phyloP scores from a whole-genome alignment of 306 rosid genomes.

The Carpinus fangiana region DNA sequence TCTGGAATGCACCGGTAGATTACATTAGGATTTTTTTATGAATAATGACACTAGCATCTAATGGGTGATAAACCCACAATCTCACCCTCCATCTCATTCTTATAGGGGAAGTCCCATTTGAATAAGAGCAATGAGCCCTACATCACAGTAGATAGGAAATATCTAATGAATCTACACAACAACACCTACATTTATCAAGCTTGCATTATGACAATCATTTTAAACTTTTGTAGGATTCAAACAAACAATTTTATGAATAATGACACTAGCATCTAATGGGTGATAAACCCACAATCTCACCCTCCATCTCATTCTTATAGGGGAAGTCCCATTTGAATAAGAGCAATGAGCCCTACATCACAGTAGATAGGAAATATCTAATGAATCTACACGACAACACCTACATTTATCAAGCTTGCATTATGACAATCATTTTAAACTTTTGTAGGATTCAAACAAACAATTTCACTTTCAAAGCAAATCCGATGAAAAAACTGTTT shows the following conservation, averaged over 20 bases:
- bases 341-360: background rate
- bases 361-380: background rate
- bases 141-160: background rate
- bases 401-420: background rate
- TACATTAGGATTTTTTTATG: background rate
- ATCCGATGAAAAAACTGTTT: background rate
- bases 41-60: background rate
- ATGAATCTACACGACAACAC: background rate
- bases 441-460: background rate
- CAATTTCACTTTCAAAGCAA: background rate
- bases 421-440: background rate
- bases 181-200: background rate
- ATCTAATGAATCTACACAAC: background rate
- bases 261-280: background rate
- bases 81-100: background rate
- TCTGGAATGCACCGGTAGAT: background rate
- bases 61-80: background rate
- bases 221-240: background rate
- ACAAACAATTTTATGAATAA: background rate
- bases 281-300: background rate
- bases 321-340: background rate
- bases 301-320: background rate
- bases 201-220: background rate
- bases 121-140: background rate
- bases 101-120: background rate